Percentiles rank a stretch among this genome's conserved stretches.
These are phyloP conservation scores for Leptodontidium sp. DNA, from an alignment of 2,329 filamentous ascomycete species.

Conservation along the genomic window DNA sequence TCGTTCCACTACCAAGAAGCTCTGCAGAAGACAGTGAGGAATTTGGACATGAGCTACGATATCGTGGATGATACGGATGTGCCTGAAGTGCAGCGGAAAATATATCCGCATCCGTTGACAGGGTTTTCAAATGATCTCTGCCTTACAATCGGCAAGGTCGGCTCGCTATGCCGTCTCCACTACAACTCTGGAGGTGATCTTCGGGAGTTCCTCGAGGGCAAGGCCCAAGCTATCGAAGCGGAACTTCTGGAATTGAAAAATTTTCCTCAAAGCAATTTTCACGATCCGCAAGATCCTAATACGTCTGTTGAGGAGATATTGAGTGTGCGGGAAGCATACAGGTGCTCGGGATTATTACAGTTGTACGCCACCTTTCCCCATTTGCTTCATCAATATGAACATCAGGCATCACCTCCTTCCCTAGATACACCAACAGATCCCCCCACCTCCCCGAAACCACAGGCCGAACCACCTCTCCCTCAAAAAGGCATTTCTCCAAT, in stretches of 20 bases:
- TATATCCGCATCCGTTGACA: conserved; percentile 2
- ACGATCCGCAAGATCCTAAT: conserved; percentile 1
- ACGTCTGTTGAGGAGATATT: conserved; percentile 2
- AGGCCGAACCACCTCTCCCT: background rate
- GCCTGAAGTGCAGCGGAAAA: background rate
- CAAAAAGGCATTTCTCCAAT: background rate
- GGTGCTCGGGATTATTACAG: background rate
- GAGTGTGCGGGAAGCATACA: conserved; percentile 2
- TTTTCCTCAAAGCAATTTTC: background rate
- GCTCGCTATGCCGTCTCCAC: background rate
- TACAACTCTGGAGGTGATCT: background rate
- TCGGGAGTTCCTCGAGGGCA: background rate
- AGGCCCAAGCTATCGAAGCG: background rate
- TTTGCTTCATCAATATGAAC: background rate
- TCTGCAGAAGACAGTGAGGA: background rate
- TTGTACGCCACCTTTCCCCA: conserved; percentile 7
- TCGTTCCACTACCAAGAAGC: conserved; percentile 9
- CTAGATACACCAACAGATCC: background rate
- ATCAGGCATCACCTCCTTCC: background rate
- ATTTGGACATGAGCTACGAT: background rate
- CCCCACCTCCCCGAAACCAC: background rate
- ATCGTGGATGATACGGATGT: conserved; percentile 3
- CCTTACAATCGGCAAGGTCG: background rate
- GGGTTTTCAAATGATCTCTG: background rate
- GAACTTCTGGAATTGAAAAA: background rate